These are phyloP conservation scores for Wallacemonas sp. DNA, from an alignment of 208 protist genomes.

Conservation along the genomic window DNA sequence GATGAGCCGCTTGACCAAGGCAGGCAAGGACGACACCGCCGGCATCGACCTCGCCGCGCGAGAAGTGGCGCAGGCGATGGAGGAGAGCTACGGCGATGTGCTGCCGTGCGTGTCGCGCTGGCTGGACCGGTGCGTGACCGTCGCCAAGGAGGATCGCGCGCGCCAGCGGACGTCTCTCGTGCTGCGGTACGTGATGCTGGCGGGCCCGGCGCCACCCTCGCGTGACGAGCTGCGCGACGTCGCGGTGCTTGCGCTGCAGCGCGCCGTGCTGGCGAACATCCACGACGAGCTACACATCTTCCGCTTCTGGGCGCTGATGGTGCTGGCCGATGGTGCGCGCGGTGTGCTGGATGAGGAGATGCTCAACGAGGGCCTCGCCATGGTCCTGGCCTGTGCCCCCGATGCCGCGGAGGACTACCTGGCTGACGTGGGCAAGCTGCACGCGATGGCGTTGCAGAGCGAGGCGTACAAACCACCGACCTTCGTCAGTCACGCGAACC, in stretches of 20 bases:
- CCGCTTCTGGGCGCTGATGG: slow-evolving; percentile 67
- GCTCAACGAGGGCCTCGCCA: slow-evolving; percentile 64
- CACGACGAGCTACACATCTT: slow-evolving; percentile 78
- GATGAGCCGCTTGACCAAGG: slow-evolving; percentile 44
- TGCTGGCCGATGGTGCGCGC: slow-evolving; percentile 57
- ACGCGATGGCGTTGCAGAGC: slow-evolving; percentile 14
- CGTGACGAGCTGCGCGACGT: slow-evolving; percentile 46
- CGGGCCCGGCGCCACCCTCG: slow-evolving; percentile 18
- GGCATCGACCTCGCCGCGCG: slow-evolving; percentile 20
- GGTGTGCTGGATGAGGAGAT: slow-evolving; percentile 66
- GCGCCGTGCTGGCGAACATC: slow-evolving; percentile 51
- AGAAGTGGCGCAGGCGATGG: slow-evolving; percentile 36
- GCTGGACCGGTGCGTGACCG: slow-evolving; percentile 66
- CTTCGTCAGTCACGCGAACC: slow-evolving; percentile 18
- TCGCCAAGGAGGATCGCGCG: slow-evolving; percentile 68
- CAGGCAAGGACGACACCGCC: slow-evolving; percentile 4
- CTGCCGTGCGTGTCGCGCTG: slow-evolving; percentile 47
- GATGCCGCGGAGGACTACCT: slow-evolving; percentile 51
- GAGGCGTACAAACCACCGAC: slow-evolving; percentile 1
- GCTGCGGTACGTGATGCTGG: slow-evolving; percentile 30
- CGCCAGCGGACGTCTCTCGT: slow-evolving; percentile 52
- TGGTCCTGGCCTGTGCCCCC: slow-evolving; percentile 25
- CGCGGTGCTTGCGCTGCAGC: slow-evolving; percentile 38
- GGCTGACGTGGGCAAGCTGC: slow-evolving; percentile 44
- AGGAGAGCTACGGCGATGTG: slow-evolving; percentile 44